These are phyloP conservation scores for Elymus sibiricus DNA, from an alignment of 176 grass and related monocot genomes.

Conservation along the genomic window DNA sequence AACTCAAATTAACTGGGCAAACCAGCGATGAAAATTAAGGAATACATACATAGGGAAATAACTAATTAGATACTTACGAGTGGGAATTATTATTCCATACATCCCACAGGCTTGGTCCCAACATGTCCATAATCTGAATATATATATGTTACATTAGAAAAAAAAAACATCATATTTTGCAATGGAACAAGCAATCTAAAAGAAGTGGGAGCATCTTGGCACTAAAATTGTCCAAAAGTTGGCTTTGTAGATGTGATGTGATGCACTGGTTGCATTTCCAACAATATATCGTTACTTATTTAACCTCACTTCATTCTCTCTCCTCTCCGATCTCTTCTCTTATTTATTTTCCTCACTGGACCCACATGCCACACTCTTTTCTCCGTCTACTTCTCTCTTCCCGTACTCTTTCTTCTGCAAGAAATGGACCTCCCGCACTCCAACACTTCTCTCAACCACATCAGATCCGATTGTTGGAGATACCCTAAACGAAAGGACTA, in stretches of 20 bases:
- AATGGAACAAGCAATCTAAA: conserved; percentile 9
- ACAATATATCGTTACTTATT: neutral
- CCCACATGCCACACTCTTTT: neutral
- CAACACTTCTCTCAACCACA: too few relatives aligned
- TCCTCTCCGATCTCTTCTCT: neutral
- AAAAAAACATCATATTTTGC: neutral
- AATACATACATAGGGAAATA: neutral
- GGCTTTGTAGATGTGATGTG: neutral
- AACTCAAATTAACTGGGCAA: neutral
- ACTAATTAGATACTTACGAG: conserved; percentile 52
- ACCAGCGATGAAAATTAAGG: conserved; percentile 5
- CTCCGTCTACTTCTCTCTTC: too few relatives aligned
- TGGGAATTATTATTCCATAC: conserved; percentile 95
- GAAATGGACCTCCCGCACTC: too few relatives aligned
- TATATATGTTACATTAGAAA: conserved; percentile 17
- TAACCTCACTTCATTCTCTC: neutral
- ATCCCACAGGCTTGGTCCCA: conserved; percentile 96
- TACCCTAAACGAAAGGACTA: neutral
- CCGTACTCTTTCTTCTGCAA: too few relatives aligned
- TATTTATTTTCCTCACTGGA: neutral
- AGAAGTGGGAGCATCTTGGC: neutral
- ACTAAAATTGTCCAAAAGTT: neutral
- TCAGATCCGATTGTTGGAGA: too few relatives aligned
- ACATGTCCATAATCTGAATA: conserved; percentile 88
- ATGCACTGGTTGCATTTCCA: neutral